Evolutionary conservation across 345 rosid genomes (phyloP), one percentile per base, ranked within the genome.

Genomic region (Murraya paniculata): DNA sequence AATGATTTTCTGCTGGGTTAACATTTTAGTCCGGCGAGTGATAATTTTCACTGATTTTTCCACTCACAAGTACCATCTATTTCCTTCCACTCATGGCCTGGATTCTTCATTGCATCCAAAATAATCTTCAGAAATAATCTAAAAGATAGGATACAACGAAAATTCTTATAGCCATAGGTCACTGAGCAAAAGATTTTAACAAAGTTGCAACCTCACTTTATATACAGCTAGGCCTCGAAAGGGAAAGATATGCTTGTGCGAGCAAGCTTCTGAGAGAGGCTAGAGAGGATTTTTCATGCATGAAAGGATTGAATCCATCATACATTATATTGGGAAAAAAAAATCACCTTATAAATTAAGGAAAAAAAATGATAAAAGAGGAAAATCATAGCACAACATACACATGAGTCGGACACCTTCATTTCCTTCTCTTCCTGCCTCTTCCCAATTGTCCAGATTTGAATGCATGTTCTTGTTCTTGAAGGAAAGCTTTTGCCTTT

Each of bases 371-470:
- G 45, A 39, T 45, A 39, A 16, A 13, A 5, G 61, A n/a, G 60
- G 3, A 77, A 57, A 35, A 27, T 8, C 22, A 11, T 28, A 41
- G 27, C 31, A 77, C 14, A 5, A 71, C 9, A 41, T 58, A 41
- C 39, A 35, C 19, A 13, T 68, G 55, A 58, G 14, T 30, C 4
- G 4, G 27, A 65, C 21, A 19, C 2, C 57, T 36, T 79, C 84
- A 77, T 70, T 87, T 79, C 79, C 90, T 87, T 81, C 91, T 86
- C 87, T 87, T 88, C 73, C 85, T 78, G 79, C 98, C 95, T 83
- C 90, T 89, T 30, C 98, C 97, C 56, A 94, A 82, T 71, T 91
- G 98, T 60, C 97, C 99, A 58, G 98, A 92, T 83, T 90, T 96
- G 81, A 82, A 88, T 68, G 92, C 98, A 83, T 89, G 90, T 76